These are phyloP conservation scores for Solanum pinnatisectum DNA, from an alignment of 257 asterid genomes.

Conservation along the genomic window DNA sequence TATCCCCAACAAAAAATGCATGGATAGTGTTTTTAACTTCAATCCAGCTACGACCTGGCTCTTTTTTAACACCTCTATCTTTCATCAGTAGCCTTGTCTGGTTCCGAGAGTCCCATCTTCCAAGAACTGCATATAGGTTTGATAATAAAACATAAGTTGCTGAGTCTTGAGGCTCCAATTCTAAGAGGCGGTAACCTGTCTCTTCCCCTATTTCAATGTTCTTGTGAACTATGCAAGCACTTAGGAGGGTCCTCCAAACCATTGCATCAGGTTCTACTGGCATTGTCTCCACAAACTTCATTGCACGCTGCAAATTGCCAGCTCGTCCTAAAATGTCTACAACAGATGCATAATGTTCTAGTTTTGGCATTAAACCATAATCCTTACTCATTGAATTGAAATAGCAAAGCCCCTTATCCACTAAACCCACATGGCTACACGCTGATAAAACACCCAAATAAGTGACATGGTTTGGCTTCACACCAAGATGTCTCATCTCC, in stretches of 20 bases:
- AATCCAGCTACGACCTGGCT: conserved; percentile 91
- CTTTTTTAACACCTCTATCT: conserved; percentile 72
- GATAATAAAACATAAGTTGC: conserved; percentile 79
- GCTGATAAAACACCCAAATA: conserved; percentile 78
- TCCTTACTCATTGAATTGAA: conserved; percentile 58
- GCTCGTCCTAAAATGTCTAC: conserved; percentile 89
- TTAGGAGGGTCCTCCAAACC: conserved; percentile 91
- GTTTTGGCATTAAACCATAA: conserved; percentile 52
- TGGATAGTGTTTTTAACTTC: conserved; percentile 56
- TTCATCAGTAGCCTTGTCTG: conserved; percentile 63
- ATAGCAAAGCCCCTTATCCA: conserved; percentile 63
- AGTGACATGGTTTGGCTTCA: conserved; percentile 62
- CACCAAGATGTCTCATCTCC: conserved; percentile 40
- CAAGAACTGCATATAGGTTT: conserved; percentile 69
- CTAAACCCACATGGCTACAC: conserved; percentile 83
- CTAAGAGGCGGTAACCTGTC: conserved; percentile 63
- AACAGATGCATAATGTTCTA: conserved; percentile 73
- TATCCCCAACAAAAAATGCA: conserved; percentile 77
- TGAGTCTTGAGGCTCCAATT: conserved; percentile 63
- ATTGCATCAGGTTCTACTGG: conserved; percentile 73
- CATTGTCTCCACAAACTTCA: conserved; percentile 63
- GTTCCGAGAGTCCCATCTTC: conserved; percentile 65
- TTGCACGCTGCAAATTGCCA: conserved; percentile 57
- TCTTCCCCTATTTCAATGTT: conserved; percentile 63
- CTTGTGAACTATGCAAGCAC: conserved; percentile 75